phyloP scores from a whole-genome alignment of 441 rosid species.

The Dalechampia spathulata region DNA sequence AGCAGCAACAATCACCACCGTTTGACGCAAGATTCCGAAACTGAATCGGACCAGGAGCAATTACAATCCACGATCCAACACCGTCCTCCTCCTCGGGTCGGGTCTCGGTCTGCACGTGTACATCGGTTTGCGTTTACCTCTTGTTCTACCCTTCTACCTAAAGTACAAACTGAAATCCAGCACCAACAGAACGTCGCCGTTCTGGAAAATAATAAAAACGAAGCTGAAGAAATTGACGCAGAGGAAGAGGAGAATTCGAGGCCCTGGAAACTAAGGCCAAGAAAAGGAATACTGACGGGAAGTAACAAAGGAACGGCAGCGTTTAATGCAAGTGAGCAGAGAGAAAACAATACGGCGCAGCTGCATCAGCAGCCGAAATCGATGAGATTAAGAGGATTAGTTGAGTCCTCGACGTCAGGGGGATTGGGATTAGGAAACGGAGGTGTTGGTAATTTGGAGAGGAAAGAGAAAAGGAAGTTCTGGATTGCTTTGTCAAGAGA shows the following conservation, averaged over 20 bases:
- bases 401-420: constrained; percentile 33
- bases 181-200: constrained; percentile 14
- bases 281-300: constrained; percentile 27
- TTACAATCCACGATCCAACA: neutral
- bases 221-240: constrained; percentile 20
- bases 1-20: constrained; percentile 11
- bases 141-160: constrained; percentile 20
- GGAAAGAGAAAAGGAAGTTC: constrained; percentile 56
- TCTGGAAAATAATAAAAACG: constrained; percentile 7
- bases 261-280: constrained; percentile 87
- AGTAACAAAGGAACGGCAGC: constrained; percentile 9
- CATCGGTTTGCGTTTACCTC: constrained; percentile 40
- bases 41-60: constrained; percentile 15
- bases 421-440: constrained; percentile 36
- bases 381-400: constrained; percentile 50
- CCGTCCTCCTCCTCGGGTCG: constrained; percentile 33
- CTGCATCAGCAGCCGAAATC: constrained; percentile 46
- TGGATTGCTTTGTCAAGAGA: constrained; percentile 72
- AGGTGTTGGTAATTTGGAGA: constrained; percentile 26
- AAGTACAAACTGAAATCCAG: constrained; percentile 6
- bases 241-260: constrained; percentile 26
- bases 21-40: constrained; percentile 17
- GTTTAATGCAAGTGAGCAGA: constrained; percentile 12
- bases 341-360: constrained; percentile 20
- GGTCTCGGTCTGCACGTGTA: constrained; percentile 56